phyloP scores from a whole-genome alignment of 2,329 filamentous ascomycete genomes.

The Laburnicola sp. region DNA sequence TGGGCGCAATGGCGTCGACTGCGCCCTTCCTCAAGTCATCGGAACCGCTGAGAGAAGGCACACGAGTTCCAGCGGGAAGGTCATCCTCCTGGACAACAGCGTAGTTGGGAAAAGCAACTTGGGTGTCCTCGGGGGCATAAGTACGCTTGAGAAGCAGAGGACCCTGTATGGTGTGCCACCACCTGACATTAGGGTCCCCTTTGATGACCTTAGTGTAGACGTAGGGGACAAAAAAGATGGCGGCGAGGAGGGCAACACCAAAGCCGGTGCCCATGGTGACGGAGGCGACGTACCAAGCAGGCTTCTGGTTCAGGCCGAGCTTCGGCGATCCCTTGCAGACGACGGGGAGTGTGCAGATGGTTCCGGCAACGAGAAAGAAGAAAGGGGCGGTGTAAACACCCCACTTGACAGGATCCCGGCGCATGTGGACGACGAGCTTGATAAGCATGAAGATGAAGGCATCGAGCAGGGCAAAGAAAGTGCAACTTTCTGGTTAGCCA shows the following conservation, averaged over 20 bases:
- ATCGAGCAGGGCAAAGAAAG: slow-evolving; percentile 73
- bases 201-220: slow-evolving; percentile 69
- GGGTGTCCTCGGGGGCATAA: slow-evolving; percentile 56
- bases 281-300: slow-evolving; percentile 66
- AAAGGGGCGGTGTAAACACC: slow-evolving; percentile 73
- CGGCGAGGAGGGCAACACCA: slow-evolving; percentile 62
- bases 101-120: slow-evolving; percentile 70
- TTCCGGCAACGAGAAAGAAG: slow-evolving; percentile 76
- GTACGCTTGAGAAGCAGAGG: slow-evolving; percentile 62
- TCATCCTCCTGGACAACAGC: slow-evolving; percentile 71
- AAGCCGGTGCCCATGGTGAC: slow-evolving; percentile 67
- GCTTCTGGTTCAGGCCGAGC: slow-evolving; percentile 67
- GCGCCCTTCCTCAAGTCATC: slow-evolving; percentile 32
- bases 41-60: slow-evolving; percentile 37
- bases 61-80: slow-evolving; percentile 29
- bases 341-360: slow-evolving; percentile 74
- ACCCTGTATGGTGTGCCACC: slow-evolving; percentile 64
- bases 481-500: slow-evolving; percentile 52
- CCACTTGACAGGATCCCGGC: slow-evolving; percentile 71
- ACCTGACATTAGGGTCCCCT: slow-evolving; percentile 66
- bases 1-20: slow-evolving; percentile 26
- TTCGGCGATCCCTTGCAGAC: slow-evolving; percentile 80
- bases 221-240: slow-evolving; percentile 74
- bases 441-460: slow-evolving; percentile 77
- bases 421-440: slow-evolving; percentile 70